Base-by-base conservation (phyloP, 306 rosid species). In the Hippophae gyantsensis region DNA sequence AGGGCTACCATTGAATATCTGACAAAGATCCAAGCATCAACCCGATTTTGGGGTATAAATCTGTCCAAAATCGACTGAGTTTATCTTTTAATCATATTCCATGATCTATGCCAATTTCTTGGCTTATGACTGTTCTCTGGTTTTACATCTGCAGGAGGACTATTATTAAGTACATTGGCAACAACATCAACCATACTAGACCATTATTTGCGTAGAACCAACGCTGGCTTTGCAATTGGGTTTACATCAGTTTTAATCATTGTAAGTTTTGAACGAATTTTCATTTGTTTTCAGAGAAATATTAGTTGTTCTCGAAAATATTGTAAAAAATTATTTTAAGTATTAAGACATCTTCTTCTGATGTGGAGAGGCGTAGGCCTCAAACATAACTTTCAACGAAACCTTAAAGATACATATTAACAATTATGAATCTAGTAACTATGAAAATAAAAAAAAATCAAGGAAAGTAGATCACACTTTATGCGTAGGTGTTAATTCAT, bases 1-100 rank as follows among this genome's bases (percentile, higher is more conserved):
- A 92, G 82, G 76, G 99, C 99, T 73, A 88, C 99, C 10, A 82
- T 88, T 60, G 95, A 88, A 61, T 92, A 92, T 79, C 95, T 92
- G 45, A 47, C 95, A 13, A 92, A 88, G 82, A 82, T 92, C 76
- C 99, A 92, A 84, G 95, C 99, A 70, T 92, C 99, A 11, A 85
- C 99, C 47, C 89, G 99, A 49, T 92, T 92, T 69, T 88, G 99
- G 99, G 99, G 99, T 92, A 68, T 56, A 74, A 58, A 63, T 72
- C 6, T 13, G 8, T 13, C 5, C 3, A 3, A 6, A 47, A 0
- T 47, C 3, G 10, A 2, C 13, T 0, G 13, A 47, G 13, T 3
- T 47, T 47, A 7, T 47, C 57, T 75, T 49, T 63, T 69, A 58
- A 51, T 13, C 58, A 32, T 66, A 40, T 68, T 52, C 50, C 48